A percentile compares a stretch with the other conserved stretches of the same genome.
Evolutionary conservation across 768 basidiomycete genomes (phyloP).

Genomic region (Pilatotrama ljubarskyi): DNA sequence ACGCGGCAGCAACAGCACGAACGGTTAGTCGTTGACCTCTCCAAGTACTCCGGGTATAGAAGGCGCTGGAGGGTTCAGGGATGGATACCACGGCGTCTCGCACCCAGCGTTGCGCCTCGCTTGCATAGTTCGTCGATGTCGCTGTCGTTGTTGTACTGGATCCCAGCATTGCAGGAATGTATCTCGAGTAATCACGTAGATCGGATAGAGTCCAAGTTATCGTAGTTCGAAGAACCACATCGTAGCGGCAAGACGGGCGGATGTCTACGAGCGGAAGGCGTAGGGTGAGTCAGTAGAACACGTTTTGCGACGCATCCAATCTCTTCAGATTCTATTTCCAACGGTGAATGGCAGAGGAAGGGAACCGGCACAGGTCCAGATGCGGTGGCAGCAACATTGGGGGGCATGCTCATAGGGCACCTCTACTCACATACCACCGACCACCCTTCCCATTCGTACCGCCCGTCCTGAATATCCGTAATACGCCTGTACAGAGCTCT

Average conservation of each 20-base stretch:
- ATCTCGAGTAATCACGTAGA: slow-evolving; percentile 6
- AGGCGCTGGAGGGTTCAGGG: background rate
- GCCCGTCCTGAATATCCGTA: slow-evolving; percentile 73
- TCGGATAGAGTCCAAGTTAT: background rate
- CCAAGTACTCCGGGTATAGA: background rate
- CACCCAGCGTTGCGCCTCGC: background rate
- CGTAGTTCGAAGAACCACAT: too few relatives aligned
- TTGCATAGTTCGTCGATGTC: slow-evolving; percentile 6
- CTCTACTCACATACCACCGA: slow-evolving; percentile 41
- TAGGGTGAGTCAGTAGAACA: too few relatives aligned
- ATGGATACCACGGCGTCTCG: background rate
- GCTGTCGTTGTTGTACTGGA: slow-evolving; percentile 16
- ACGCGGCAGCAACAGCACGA: slow-evolving; percentile 29
- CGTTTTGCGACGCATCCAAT: too few relatives aligned
- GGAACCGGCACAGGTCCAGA: too few relatives aligned
- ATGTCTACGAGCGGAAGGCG: too few relatives aligned
- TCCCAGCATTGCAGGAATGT: slow-evolving; percentile 13
- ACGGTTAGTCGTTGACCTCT: background rate
- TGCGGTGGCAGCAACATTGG: too few relatives aligned
- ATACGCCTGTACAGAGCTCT: slow-evolving; percentile 69
- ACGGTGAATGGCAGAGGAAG: too few relatives aligned
- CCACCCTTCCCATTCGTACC: slow-evolving; percentile 62
- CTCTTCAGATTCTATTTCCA: too few relatives aligned
- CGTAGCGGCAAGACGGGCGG: too few relatives aligned
- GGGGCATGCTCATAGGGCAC: too few relatives aligned